phyloP scores from a whole-genome alignment of 148 eudicot species.

The Cornus kousa region DNA sequence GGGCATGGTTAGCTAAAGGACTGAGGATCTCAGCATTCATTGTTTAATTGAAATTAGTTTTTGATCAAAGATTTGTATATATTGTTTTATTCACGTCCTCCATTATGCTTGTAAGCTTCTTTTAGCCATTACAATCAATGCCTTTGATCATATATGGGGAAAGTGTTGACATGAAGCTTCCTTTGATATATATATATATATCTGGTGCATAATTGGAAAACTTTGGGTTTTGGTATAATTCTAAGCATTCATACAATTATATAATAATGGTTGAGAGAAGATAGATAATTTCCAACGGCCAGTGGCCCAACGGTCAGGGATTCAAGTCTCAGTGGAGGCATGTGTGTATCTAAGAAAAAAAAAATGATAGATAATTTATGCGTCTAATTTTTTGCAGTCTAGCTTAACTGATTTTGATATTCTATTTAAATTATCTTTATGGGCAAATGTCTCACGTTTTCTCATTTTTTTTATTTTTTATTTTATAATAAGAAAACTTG shows the following conservation, averaged over 20 bases:
- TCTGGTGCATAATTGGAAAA: background rate
- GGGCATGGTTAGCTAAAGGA: no score
- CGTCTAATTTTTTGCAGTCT: background rate
- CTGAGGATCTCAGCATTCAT: no score
- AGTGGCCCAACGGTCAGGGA: no score
- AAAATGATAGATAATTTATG: no score
- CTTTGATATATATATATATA: background rate
- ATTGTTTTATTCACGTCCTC: background rate
- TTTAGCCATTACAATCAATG: background rate
- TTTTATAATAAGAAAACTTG: background rate
- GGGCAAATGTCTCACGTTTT: no score
- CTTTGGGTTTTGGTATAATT: background rate
- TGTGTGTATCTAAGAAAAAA: no score
- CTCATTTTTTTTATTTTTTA: no score
- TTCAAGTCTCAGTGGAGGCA: no score
- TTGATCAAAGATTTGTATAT: no score
- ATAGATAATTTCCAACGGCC: no score
- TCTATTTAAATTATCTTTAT: background rate
- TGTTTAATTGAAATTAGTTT: no score
- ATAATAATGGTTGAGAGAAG: background rate
- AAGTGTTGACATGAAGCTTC: slow-evolving; percentile 2
- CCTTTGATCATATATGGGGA: background rate
- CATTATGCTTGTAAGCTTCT: background rate
- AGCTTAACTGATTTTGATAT: background rate
- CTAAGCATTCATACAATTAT: background rate